Conservation (phyloP, 805 yeast species). For the Yamadazyma akitaensis region DNA sequence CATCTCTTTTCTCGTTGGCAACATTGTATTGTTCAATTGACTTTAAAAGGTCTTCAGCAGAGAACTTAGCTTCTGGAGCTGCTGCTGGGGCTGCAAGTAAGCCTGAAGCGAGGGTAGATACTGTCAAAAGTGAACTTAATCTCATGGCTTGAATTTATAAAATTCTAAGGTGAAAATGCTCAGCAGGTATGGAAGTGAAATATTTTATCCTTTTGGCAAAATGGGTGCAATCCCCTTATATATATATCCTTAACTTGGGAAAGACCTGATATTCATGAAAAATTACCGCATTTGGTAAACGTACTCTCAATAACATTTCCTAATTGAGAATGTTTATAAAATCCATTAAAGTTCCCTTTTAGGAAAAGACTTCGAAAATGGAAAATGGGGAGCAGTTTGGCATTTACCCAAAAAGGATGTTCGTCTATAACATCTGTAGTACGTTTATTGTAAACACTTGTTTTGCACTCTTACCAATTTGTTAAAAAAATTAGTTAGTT, state of each 20-base stretch:
- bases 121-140: conserved; percentile 11
- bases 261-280: background rate
- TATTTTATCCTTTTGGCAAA: background rate
- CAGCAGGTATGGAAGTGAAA: background rate
- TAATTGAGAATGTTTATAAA: conserved; percentile 7
- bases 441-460: background rate
- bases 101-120: conserved; percentile 13
- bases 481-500: background rate
- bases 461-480: background rate
- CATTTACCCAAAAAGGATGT: background rate
- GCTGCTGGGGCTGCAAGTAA: conserved; percentile 15
- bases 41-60: conserved; percentile 8
- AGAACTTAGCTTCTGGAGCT: conserved; percentile 3
- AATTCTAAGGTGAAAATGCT: background rate
- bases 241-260: background rate
- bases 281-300: conserved; percentile 5
- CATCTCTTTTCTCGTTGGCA: conserved; percentile 9
- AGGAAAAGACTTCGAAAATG: conserved; percentile 4
- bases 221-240: background rate
- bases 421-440: background rate
- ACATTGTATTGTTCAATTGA: conserved; percentile 11
- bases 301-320: conserved; percentile 6
- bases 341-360: conserved; percentile 4
- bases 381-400: background rate
- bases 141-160: conserved; percentile 7